A percentile compares a stretch with the other conserved stretches of the same genome.
Evolutionary conservation across 139 green algal species (phyloP).

Genomic region (Marvania coccoides): DNA sequence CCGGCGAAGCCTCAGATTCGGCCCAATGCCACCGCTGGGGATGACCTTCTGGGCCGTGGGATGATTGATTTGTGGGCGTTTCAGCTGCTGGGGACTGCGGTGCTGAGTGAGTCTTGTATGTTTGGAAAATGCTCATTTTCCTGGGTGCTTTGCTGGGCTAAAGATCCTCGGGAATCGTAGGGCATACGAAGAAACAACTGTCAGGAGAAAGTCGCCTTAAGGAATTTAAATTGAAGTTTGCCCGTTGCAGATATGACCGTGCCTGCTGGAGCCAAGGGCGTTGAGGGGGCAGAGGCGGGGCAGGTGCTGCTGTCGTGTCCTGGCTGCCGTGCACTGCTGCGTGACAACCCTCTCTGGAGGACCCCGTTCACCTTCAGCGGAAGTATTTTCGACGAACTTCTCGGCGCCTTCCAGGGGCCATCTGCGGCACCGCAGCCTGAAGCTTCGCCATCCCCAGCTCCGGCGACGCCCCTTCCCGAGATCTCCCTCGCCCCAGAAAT

Average conservation of each 20-base stretch:
- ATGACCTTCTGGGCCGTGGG: constrained; percentile 17
- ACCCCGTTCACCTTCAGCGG: constrained; percentile 1
- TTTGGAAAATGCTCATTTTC: no score
- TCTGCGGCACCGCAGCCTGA: background rate
- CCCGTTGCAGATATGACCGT: constrained; percentile 11
- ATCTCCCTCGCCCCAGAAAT: background rate
- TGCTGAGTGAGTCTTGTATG: no score
- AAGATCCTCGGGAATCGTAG: no score
- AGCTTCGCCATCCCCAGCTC: background rate
- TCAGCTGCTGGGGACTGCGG: background rate
- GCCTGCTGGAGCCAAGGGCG: no score
- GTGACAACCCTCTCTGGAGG: background rate
- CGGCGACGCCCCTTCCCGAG: background rate
- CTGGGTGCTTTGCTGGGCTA: no score
- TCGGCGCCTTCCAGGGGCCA: no score
- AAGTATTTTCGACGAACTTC: no score
- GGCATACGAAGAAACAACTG: no score
- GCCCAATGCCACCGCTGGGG: constrained; percentile 6
- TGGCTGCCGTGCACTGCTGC: background rate
- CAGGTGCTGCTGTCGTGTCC: background rate
- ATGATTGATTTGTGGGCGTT: background rate
- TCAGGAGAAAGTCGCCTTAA: no score
- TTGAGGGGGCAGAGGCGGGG: background rate
- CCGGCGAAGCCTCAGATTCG: constrained; percentile 1
- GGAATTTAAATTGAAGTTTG: no score